Evolutionary conservation across 1,284 basidiomycete species (phyloP).

Genomic region (Marasmius oreades): DNA sequence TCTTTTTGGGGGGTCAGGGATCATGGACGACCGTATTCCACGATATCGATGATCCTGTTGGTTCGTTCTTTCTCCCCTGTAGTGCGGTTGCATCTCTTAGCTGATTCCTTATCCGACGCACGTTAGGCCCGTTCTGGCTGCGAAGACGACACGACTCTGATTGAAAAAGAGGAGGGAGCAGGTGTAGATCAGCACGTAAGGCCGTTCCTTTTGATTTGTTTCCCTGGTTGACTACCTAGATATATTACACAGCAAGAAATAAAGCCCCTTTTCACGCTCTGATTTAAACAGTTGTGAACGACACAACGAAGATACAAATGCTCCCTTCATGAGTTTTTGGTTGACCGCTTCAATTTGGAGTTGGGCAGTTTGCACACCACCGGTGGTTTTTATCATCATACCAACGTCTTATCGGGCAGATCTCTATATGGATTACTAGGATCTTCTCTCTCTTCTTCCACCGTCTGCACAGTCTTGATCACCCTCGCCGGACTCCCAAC

Average conservation of each 20-base stretch:
- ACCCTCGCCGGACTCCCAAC: conserved; percentile 14
- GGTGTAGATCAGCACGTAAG: neutral
- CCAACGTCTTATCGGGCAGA: no score
- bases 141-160: conserved; percentile 15
- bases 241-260: no score
- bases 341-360: no score
- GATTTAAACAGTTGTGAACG: no score
- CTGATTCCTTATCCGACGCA: neutral
- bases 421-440: neutral
- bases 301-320: no score
- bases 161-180: neutral
- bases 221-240: no score
- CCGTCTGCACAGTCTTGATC: conserved; percentile 1
- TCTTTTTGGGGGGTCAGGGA: conserved; percentile 28
- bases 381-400: no score
- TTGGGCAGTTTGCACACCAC: no score
- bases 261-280: no score
- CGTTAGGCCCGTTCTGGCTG: conserved; percentile 34
- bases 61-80: conserved; percentile 27
- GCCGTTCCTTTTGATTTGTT: neutral
- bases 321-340: no score
- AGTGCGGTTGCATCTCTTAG: neutral
- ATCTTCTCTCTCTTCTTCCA: neutral
- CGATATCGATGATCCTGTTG: conserved; percentile 52
- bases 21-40: conserved; percentile 69